Percentiles rank a stretch among this genome's conserved stretches.
These are phyloP conservation scores for Fonsecaea monophora DNA, from an alignment of 2,329 filamentous ascomycete species.

Conservation along the genomic window DNA sequence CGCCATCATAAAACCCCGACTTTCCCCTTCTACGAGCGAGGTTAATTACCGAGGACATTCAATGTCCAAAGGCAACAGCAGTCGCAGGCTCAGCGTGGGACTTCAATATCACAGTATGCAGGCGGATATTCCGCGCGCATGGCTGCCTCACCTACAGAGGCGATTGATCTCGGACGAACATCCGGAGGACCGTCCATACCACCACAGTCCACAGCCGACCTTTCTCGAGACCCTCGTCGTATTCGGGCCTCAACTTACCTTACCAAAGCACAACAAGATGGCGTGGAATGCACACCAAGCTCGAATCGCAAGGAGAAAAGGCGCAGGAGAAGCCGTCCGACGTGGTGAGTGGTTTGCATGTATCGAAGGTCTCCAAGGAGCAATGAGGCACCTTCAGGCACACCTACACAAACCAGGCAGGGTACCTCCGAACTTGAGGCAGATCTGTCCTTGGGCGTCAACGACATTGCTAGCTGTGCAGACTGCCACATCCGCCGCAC, in stretches of 20 bases:
- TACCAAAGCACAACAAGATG: slow-evolving; percentile 43
- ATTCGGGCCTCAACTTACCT: slow-evolving; percentile 35
- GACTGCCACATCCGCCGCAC: slow-evolving; percentile 67
- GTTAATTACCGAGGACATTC: neutral
- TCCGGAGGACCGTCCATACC: slow-evolving; percentile 39
- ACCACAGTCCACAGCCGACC: slow-evolving; percentile 41
- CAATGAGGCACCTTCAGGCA: slow-evolving; percentile 54
- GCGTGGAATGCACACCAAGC: slow-evolving; percentile 46
- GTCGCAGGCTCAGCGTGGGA: slow-evolving; percentile 35
- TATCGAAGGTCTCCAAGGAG: too few relatives aligned
- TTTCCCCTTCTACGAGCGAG: too few relatives aligned
- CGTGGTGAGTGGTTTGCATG: too few relatives aligned
- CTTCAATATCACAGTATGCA: slow-evolving; percentile 23
- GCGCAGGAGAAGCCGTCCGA: too few relatives aligned
- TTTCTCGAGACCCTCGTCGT: slow-evolving; percentile 32
- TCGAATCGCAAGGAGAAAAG: slow-evolving; percentile 23
- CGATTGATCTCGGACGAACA: slow-evolving; percentile 32
- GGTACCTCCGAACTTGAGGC: slow-evolving; percentile 59
- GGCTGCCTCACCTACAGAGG: slow-evolving; percentile 32
- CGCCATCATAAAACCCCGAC: too few relatives aligned
- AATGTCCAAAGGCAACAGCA: slow-evolving; percentile 41
- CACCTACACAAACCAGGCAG: slow-evolving; percentile 59
- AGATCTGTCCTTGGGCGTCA: slow-evolving; percentile 57
- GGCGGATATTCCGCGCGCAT: slow-evolving; percentile 26
- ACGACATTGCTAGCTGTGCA: slow-evolving; percentile 59